These are phyloP conservation scores for Prunus mira DNA, from an alignment of 306 rosid genomes.

Conservation along the genomic window DNA sequence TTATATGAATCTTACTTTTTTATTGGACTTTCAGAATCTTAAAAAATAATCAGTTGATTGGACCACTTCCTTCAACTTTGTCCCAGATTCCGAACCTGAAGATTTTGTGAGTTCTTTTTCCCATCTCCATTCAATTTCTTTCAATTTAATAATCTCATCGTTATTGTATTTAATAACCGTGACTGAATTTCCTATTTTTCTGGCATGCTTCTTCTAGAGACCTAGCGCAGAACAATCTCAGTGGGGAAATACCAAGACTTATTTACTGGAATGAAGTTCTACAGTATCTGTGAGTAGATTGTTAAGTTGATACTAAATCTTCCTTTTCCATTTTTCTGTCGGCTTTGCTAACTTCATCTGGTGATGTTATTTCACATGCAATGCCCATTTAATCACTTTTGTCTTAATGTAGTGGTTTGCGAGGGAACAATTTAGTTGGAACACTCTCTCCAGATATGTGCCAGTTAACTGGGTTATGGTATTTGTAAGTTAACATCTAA, in stretches of 20 bases:
- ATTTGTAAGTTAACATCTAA: slow-evolving; percentile 67
- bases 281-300: slow-evolving; percentile 82
- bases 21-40: slow-evolving; percentile 47
- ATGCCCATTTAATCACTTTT: not conserved
- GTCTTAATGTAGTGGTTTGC: slow-evolving; percentile 59
- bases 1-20: not conserved
- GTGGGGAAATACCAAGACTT: slow-evolving; percentile 97
- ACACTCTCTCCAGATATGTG: slow-evolving; percentile 91
- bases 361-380: not conserved
- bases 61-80: slow-evolving; percentile 92
- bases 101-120: slow-evolving; percentile 59
- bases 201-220: slow-evolving; percentile 47
- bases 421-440: slow-evolving; percentile 89
- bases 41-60: slow-evolving; percentile 77
- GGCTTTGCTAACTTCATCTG: not conserved
- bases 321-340: not conserved
- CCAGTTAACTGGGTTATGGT: slow-evolving; percentile 94
- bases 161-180: not conserved
- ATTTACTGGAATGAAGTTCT: slow-evolving; percentile 97
- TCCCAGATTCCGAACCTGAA: slow-evolving; percentile 99
- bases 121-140: not conserved
- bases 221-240: slow-evolving; percentile 85
- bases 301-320: not conserved
- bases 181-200: slow-evolving; percentile 9
- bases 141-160: not conserved